Base-by-base conservation (phyloP, 306 rosid genomes). In the Chamaecrista fasciculata region DNA sequence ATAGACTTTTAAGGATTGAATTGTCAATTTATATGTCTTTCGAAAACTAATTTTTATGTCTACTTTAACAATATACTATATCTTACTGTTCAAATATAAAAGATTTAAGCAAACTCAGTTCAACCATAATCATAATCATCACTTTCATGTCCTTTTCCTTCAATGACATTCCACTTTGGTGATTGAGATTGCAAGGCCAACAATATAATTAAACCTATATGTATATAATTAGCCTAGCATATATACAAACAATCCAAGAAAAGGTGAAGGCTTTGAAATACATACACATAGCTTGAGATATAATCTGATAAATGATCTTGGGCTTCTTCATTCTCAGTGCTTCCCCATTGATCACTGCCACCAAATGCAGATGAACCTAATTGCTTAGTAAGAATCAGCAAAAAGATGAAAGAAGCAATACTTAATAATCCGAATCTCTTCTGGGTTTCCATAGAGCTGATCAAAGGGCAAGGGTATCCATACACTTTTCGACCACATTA, bases 401-500 rank as follows among this genome's bases (percentile, higher is more conserved):
- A 58, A 77, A 80, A 66, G 62, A 80, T 37, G 67, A 83, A 28
- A 65, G 75, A 73, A 76, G 82, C 1, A 43, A 20, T 5, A 42
- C 62, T 37, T n/a, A 51, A 61, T 61, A 56, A 57, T 67, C 63
- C 34, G 5, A 62, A 50, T 66, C 44, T 72, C 47, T 23, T 68
- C 20, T 46, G 86, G 60, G 72, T 34, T 64, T 73, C 88, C 92
- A 89, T 89, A 58, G 76, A 75, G 39, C 25, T 70, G 50, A 33
- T 86, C 40, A 59, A 49, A 50, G 34, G 71, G 75, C 28, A 71
- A 73, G 44, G 49, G 42, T 34, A 15, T 68, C 65, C 76, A 52
- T 37, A 48, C 67, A 40, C 61, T 69, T 33, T 43, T 58, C 48
- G 64, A 59, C 60, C 80, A 60, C 66, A 74, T 75, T 85, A 75